Conservation (phyloP, 2,329 filamentous ascomycete genomes). For the Graphilbum sp. region DNA sequence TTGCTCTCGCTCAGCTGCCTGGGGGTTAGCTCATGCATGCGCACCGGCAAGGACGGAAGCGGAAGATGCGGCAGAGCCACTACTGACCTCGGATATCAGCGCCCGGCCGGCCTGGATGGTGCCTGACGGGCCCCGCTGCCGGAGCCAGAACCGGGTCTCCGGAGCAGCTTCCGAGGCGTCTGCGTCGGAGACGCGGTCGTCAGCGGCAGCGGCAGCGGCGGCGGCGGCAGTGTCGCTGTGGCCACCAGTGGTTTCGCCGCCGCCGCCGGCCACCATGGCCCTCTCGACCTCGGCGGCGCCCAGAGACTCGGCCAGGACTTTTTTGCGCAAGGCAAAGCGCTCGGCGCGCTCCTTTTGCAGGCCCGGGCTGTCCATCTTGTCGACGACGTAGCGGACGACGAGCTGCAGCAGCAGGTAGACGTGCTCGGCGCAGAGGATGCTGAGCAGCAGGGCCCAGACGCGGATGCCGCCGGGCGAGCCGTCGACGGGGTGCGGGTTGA, state of each 20-base stretch:
- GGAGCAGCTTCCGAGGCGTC: not conserved
- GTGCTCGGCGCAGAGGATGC: constrained; percentile 77
- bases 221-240: too few relatives aligned
- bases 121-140: constrained; percentile 40
- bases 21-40: too few relatives aligned
- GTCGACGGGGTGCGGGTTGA: constrained; percentile 45
- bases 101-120: constrained; percentile 38
- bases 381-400: constrained; percentile 54
- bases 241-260: constrained; percentile 10
- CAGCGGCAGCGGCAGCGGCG: too few relatives aligned
- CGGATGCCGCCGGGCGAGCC: constrained; percentile 56
- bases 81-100: constrained; percentile 31
- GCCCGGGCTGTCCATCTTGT: constrained; percentile 71
- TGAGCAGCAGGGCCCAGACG: constrained; percentile 65
- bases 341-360: constrained; percentile 73
- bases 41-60: too few relatives aligned
- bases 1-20: not conserved
- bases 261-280: constrained; percentile 21
- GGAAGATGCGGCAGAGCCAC: too few relatives aligned
- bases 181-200: not conserved
- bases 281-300: constrained; percentile 37
- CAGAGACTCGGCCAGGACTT: constrained; percentile 58
- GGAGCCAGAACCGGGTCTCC: constrained; percentile 40
- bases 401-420: constrained; percentile 67
- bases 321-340: constrained; percentile 64